Conservation (phyloP, 2,329 filamentous ascomycete genomes). For the Amesomyces nigricolor region DNA sequence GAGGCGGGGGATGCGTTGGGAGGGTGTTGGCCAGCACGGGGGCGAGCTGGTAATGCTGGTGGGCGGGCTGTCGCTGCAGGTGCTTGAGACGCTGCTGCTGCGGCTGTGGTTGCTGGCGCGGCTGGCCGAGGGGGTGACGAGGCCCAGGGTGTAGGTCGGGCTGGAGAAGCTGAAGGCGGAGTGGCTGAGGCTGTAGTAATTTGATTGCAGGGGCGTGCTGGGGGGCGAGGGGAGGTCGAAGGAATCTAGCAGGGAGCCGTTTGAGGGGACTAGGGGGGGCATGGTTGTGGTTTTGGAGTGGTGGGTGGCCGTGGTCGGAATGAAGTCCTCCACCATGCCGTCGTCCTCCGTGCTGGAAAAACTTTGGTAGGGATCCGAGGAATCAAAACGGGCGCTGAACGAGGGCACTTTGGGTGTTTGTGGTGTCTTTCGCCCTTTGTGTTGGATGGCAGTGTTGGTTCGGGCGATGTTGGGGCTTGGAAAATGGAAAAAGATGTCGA, state of each 20-base stretch:
- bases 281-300: neutral
- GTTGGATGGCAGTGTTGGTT: neutral
- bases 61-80: neutral
- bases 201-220: constrained; percentile 15
- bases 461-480: neutral
- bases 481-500: too few species aligned
- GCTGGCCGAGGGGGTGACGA: neutral
- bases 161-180: constrained; percentile 14
- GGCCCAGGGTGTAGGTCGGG: neutral
- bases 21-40: constrained; percentile 12
- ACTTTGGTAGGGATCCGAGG: constrained; percentile 8
- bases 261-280: constrained; percentile 9
- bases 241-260: constrained; percentile 19
- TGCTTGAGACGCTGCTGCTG: neutral
- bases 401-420: constrained; percentile 12
- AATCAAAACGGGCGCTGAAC: constrained; percentile 9
- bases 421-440: neutral
- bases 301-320: neutral
- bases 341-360: neutral
- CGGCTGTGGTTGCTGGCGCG: neutral
- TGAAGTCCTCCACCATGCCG: constrained; percentile 15
- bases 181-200: constrained; percentile 8
- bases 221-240: constrained; percentile 22
- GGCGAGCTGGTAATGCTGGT: neutral
- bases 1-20: constrained; percentile 10